Conservation (phyloP, 345 rosid genomes). For the Eucalyptus shirleyi region DNA sequence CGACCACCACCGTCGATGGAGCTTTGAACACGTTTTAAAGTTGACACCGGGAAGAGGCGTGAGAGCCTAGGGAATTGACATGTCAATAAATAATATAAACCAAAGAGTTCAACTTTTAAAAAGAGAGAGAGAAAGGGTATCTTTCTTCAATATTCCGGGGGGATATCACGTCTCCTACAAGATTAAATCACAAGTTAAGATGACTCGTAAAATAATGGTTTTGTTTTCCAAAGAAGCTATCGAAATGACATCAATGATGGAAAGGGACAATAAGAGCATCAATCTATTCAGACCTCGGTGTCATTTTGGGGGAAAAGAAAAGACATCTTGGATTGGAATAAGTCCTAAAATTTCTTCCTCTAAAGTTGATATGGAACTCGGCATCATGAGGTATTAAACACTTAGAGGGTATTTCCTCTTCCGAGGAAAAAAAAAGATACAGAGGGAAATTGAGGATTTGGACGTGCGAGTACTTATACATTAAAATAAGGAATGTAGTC, state of each 20-base stretch:
- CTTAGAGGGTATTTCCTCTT: background rate
- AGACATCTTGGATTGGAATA: background rate
- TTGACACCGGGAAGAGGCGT: background rate
- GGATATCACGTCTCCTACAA: background rate
- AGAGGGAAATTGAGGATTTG: no score
- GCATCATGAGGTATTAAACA: no score
- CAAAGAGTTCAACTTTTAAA: background rate
- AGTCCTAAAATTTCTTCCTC: fast-evolving
- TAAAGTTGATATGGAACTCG: no score
- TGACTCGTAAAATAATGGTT: background rate
- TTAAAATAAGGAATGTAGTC: fast-evolving
- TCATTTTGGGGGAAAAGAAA: background rate
- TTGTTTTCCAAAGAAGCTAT: background rate
- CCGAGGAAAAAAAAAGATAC: fast-evolving
- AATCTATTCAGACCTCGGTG: background rate
- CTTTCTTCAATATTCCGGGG: background rate
- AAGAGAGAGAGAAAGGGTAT: background rate
- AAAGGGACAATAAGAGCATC: background rate
- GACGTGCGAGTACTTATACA: fast-evolving
- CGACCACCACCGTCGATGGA: background rate
- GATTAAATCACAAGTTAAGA: background rate
- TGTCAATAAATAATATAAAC: background rate
- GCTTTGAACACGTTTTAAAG: background rate
- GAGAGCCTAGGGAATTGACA: background rate
- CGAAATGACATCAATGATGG: background rate